Conservation (phyloP, 2,329 filamentous ascomycete species). For the Dothistroma pini region DNA sequence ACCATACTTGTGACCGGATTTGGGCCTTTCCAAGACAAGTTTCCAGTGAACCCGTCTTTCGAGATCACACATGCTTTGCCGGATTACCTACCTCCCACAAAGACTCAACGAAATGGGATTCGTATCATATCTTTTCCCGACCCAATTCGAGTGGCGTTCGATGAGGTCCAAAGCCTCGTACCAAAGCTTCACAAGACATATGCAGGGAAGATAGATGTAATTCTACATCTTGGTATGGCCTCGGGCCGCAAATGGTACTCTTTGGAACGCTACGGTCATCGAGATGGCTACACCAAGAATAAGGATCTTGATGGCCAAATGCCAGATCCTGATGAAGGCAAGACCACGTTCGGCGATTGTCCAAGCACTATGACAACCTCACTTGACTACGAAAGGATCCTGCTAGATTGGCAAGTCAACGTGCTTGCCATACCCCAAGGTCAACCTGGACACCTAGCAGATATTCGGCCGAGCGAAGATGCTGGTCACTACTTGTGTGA, state of each 20-base stretch:
- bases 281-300: slow-evolving; percentile 64
- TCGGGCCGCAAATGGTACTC: slow-evolving; percentile 61
- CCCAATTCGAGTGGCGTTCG: slow-evolving; percentile 69
- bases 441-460: slow-evolving; percentile 27
- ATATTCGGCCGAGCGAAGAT: slow-evolving; percentile 39
- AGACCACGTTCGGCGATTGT: slow-evolving; percentile 28
- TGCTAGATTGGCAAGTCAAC: slow-evolving; percentile 30
- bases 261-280: slow-evolving; percentile 66
- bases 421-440: slow-evolving; percentile 27
- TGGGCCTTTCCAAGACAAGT: slow-evolving; percentile 65
- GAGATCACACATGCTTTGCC: slow-evolving; percentile 71
- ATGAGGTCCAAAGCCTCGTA: slow-evolving; percentile 59
- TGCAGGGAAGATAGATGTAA: slow-evolving; percentile 55
- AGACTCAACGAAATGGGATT: slow-evolving; percentile 44
- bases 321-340: slow-evolving; percentile 26
- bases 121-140: slow-evolving; percentile 62
- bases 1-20: slow-evolving; percentile 47
- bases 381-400: slow-evolving; percentile 31
- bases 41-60: slow-evolving; percentile 72
- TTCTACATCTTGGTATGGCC: slow-evolving; percentile 79
- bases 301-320: slow-evolving; percentile 62
- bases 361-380: slow-evolving; percentile 30
- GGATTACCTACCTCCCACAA: slow-evolving; percentile 51
- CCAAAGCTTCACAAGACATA: slow-evolving; percentile 57
- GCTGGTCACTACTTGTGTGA: slow-evolving; percentile 45